A percentile compares a stretch with the other conserved stretches of the same genome.
Conservation (phyloP, 2,329 filamentous ascomycete species). For the Venturia effusa region DNA sequence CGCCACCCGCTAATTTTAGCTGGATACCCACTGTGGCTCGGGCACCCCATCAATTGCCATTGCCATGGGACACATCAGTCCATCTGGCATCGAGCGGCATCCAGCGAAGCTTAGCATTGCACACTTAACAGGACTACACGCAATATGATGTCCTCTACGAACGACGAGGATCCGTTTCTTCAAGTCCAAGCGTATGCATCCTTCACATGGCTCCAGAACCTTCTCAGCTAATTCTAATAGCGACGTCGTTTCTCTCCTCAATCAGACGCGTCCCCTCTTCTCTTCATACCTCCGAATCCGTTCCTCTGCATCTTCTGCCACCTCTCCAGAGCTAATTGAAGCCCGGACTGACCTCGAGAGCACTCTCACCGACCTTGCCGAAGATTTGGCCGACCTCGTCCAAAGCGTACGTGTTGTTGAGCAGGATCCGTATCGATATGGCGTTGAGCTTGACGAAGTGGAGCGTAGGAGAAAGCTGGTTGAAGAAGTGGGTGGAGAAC, state of each 20-base stretch:
- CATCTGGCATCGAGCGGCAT: no score
- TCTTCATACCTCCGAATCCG: conserved; percentile 93
- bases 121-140: background rate
- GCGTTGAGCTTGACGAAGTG: conserved; percentile 74
- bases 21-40: background rate
- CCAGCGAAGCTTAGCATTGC: no score
- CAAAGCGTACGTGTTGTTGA: conserved; percentile 83
- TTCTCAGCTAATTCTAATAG: conserved; percentile 36
- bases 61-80: background rate
- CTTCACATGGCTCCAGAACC: background rate
- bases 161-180: conserved; percentile 37
- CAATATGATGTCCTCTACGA: conserved; percentile 23
- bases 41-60: background rate
- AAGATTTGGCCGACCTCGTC: conserved; percentile 81
- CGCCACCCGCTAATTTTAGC: background rate
- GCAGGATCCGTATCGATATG: conserved; percentile 75
- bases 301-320: conserved; percentile 60
- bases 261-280: conserved; percentile 75
- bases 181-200: conserved; percentile 35
- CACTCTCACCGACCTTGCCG: conserved; percentile 59
- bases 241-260: conserved; percentile 78
- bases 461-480: conserved; percentile 70
- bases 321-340: conserved; percentile 59
- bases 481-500: conserved; percentile 76
- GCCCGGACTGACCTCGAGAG: conserved; percentile 65